Evolutionary conservation across 2,329 filamentous ascomycete species (phyloP).

Genomic region (Ampelomyces quisqualis): DNA sequence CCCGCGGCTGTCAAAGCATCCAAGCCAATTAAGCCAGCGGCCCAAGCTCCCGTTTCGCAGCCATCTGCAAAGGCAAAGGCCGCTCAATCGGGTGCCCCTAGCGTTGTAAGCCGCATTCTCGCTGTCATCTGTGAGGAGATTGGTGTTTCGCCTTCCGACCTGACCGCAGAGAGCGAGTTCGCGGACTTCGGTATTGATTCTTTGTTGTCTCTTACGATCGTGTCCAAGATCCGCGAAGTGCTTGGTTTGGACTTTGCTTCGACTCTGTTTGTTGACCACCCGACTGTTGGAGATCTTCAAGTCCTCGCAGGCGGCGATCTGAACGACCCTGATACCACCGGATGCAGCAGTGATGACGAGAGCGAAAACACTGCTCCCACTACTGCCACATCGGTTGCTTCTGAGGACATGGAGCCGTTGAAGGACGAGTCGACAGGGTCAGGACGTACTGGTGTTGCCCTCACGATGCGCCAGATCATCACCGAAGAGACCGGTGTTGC

Average conservation of each 20-base stretch:
- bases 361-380: background rate
- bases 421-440: too few species aligned
- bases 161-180: constrained; percentile 11
- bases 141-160: background rate
- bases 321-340: background rate
- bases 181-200: constrained; percentile 21
- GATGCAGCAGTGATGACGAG: background rate
- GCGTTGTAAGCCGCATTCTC: too few species aligned
- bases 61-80: too few species aligned
- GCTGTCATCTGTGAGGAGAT: background rate
- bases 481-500: background rate
- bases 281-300: background rate
- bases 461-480: too few species aligned
- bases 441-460: too few species aligned
- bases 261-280: background rate
- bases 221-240: constrained; percentile 22
- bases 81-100: too few species aligned
- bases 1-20: too few species aligned
- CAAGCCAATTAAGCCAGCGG: too few species aligned
- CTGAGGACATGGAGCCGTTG: too few species aligned
- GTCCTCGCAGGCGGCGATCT: background rate
- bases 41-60: too few species aligned
- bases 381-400: background rate
- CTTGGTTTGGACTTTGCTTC: constrained; percentile 17
- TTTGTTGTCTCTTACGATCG: constrained; percentile 23